Conservation (phyloP, 2,329 filamentous ascomycete species). For the Colletotrichum magnum region DNA sequence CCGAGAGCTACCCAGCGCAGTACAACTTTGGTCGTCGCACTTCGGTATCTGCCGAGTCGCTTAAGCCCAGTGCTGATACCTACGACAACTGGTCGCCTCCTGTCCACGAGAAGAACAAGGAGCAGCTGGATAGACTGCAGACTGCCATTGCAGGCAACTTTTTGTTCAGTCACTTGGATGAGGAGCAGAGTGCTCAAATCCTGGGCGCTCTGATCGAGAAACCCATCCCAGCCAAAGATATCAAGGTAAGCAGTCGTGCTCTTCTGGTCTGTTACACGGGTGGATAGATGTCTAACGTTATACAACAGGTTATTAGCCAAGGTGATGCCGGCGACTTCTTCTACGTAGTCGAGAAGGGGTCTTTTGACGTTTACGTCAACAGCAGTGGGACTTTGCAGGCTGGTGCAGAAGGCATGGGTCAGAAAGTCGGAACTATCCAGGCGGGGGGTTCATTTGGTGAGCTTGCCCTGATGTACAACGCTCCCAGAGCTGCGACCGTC, state of each 20-base stretch:
- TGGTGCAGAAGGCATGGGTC: constrained; percentile 85
- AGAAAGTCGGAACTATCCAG: constrained; percentile 84
- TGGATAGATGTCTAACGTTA: constrained; percentile 43
- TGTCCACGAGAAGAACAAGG: constrained; percentile 83
- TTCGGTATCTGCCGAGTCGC: constrained; percentile 95
- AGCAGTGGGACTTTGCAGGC: constrained; percentile 81
- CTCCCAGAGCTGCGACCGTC: constrained; percentile 94
- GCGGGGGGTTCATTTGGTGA: constrained; percentile 96
- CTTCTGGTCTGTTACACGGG: not conserved
- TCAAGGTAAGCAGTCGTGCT: constrained; percentile 66
- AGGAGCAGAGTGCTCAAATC: constrained; percentile 90
- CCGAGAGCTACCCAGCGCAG: constrained; percentile 86
- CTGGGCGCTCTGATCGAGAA: constrained; percentile 94
- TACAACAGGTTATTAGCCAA: constrained; percentile 88
- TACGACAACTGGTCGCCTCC: constrained; percentile 94
- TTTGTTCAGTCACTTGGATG: constrained; percentile 93
- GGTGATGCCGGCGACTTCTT: constrained; percentile 98
- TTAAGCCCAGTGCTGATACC: constrained; percentile 87
- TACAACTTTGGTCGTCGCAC: constrained; percentile 95
- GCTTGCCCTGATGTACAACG: constrained; percentile 98
- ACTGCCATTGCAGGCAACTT: constrained; percentile 91
- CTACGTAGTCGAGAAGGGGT: constrained; percentile 93
- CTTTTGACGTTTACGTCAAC: constrained; percentile 94
- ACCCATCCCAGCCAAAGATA: constrained; percentile 91
- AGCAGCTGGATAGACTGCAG: constrained; percentile 85